Percentiles rank a stretch among this genome's conserved stretches.
Conservation (phyloP, 805 yeast genomes). For the Candida broadrunensis region DNA sequence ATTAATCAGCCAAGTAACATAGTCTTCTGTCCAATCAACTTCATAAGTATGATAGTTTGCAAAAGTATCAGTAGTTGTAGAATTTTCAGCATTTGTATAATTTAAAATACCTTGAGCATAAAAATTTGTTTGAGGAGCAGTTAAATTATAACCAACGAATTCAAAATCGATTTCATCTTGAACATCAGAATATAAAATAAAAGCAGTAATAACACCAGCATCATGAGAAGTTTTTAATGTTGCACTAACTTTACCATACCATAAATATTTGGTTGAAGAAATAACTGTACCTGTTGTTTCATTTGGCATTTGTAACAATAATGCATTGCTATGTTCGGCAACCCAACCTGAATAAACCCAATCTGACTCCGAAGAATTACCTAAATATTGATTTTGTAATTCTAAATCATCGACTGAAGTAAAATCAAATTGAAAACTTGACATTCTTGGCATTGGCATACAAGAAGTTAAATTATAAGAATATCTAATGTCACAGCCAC, state of each 20-base stretch:
- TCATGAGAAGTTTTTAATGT: slow-evolving; percentile 70
- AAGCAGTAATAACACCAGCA: slow-evolving; percentile 80
- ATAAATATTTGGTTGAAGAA: slow-evolving; percentile 73
- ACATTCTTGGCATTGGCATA: slow-evolving; percentile 82
- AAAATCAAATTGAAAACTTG: slow-evolving; percentile 40
- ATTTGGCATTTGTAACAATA: slow-evolving; percentile 74
- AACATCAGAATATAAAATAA: slow-evolving; percentile 76
- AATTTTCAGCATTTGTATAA: slow-evolving; percentile 55
- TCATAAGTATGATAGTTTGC: slow-evolving; percentile 71
- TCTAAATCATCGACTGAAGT: slow-evolving; percentile 23
- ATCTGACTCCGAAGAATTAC: slow-evolving; percentile 63
- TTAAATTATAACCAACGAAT: slow-evolving; percentile 73
- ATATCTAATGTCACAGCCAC: slow-evolving; percentile 80
- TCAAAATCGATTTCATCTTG: slow-evolving; percentile 92
- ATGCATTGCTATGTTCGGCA: slow-evolving; percentile 47
- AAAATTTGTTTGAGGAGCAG: slow-evolving; percentile 70
- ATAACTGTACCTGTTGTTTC: slow-evolving; percentile 73
- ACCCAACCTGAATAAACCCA: slow-evolving; percentile 71
- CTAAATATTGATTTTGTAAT: slow-evolving; percentile 48
- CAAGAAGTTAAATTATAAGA: slow-evolving; percentile 69
- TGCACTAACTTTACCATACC: slow-evolving; percentile 83
- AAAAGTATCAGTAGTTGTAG: slow-evolving; percentile 51
- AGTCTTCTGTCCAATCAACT: slow-evolving; percentile 79
- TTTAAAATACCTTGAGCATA: slow-evolving; percentile 73
- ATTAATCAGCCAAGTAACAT: slow-evolving; percentile 68